Base-by-base conservation (phyloP, 768 basidiomycete species). In the Suillus cothurnatus region DNA sequence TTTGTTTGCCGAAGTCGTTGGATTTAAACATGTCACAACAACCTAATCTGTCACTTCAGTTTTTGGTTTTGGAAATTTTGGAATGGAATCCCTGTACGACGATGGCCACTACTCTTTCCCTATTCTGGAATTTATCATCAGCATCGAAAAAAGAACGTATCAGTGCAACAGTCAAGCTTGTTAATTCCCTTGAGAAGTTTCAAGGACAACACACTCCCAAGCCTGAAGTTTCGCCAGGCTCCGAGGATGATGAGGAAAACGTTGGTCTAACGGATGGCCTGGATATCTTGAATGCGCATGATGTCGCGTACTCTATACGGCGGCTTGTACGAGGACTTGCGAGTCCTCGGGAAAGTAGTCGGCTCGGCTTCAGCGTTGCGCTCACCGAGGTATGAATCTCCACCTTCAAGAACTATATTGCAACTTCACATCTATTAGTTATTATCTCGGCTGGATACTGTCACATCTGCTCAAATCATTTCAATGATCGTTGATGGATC, bases 351-450 rank as follows among this genome's bases (percentile, higher is more conserved):
- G 96, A 99, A 75, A 94, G 93, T 75, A 97, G 95, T 76, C 80
- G 97, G 69, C 80, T 98, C 43, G 97, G 97, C 21, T 99, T 98
- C 74, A 94, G 95, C 11, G 97, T 99, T 52, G 95, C 95, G 38
- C 81, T 99, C 69, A 95, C 97, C 0, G 96, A 97, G 84, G 96
- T 97, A 72, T 70, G 86, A 76, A 19, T 41, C 64, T 21, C 38
- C 55, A 58, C 61, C 69, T 50, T 7, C 64, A 38, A 47, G 41
- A 32, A 49, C n/a, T 61, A 32, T 38, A 47, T 8, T 45, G 5
- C 19, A 38, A 28, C 26, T 53, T 59, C 55, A 66, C 39, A 41
- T 60, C 49, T 60, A 63, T 47, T 23, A 97, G 96, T 82, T 97
- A 14, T 79, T 97, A 39, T 89, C 91, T 39, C 84, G 92, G 53